Evolutionary conservation across 1,139 yeast species (phyloP).

Genomic region (Debaryomycetaceae sp.): DNA sequence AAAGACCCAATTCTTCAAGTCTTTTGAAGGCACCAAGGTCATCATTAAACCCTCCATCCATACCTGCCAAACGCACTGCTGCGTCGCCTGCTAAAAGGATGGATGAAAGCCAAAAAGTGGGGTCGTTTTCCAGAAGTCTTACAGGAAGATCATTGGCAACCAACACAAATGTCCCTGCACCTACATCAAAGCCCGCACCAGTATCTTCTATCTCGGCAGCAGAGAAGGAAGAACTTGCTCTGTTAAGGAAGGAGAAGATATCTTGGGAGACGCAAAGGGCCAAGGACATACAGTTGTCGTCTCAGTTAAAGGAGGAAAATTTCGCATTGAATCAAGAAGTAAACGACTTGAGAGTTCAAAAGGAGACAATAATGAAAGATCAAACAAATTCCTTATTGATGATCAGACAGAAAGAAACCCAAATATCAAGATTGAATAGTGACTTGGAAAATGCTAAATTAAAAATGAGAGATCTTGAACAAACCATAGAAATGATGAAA

Average conservation of each 20-base stretch:
- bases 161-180: constrained; percentile 12
- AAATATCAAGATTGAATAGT: constrained; percentile 52
- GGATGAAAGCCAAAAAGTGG: constrained; percentile 23
- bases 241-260: constrained; percentile 49
- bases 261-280: constrained; percentile 49
- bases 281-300: constrained; percentile 32
- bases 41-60: constrained; percentile 18
- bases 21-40: constrained; percentile 6
- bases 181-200: constrained; percentile 8
- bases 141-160: constrained; percentile 35
- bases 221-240: constrained; percentile 48
- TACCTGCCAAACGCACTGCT: constrained; percentile 66
- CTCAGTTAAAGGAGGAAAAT: constrained; percentile 43
- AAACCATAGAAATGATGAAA: constrained; percentile 46
- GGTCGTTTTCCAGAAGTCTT: constrained; percentile 33
- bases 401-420: constrained; percentile 65
- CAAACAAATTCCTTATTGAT: constrained; percentile 49
- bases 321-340: constrained; percentile 43
- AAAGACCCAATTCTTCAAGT: constrained; percentile 1
- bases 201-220: constrained; percentile 12
- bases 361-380: constrained; percentile 44
- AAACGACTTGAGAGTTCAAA: constrained; percentile 24
- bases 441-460: constrained; percentile 56
- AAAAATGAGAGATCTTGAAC: constrained; percentile 50
- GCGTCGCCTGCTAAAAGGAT: constrained; percentile 60